Evolutionary conservation across 2,329 filamentous ascomycete species (phyloP).

Genomic region (Xylaria digitata): DNA sequence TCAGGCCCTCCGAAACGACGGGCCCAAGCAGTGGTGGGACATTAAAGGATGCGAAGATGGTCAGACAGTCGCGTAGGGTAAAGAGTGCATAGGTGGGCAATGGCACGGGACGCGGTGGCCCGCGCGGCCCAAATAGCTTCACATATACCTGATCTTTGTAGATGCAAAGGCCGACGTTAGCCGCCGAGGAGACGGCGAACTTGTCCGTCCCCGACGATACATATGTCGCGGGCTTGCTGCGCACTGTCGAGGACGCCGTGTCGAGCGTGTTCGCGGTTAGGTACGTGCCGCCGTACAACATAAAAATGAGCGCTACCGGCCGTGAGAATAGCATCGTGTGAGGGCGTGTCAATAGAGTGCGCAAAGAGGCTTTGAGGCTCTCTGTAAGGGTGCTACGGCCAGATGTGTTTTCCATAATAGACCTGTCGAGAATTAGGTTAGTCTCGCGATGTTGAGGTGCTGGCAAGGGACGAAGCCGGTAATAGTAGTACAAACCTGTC

Average conservation of each 20-base stretch:
- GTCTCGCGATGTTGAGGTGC: not conserved
- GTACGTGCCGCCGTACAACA: constrained; percentile 90
- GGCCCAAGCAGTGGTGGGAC: constrained; percentile 83
- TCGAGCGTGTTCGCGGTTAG: constrained; percentile 88
- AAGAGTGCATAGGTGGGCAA: constrained; percentile 81
- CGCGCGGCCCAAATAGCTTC: constrained; percentile 77
- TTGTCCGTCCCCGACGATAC: constrained; percentile 82
- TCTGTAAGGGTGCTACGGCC: constrained; percentile 69
- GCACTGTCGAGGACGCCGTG: constrained; percentile 75
- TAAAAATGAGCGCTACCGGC: constrained; percentile 75
- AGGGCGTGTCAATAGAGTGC: constrained; percentile 67
- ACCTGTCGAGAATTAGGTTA: constrained; percentile 56
- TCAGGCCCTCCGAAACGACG: constrained; percentile 66
- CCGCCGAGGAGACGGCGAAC: constrained; percentile 81
- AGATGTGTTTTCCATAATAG: constrained; percentile 85
- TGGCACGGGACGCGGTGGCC: constrained; percentile 68
- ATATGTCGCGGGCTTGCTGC: constrained; percentile 65
- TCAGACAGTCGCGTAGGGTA: constrained; percentile 83
- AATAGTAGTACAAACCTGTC: constrained; percentile 70
- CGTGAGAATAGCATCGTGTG: constrained; percentile 71
- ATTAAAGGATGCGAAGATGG: constrained; percentile 94
- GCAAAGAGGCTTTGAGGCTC: constrained; percentile 70
- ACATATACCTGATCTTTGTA: constrained; percentile 92
- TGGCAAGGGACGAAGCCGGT: not conserved
- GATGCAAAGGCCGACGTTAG: constrained; percentile 86